A percentile compares a stretch with the other conserved stretches of the same genome.
Evolutionary conservation across 305 asterid genomes (phyloP).

Genomic region (Fraxinus greggii): DNA sequence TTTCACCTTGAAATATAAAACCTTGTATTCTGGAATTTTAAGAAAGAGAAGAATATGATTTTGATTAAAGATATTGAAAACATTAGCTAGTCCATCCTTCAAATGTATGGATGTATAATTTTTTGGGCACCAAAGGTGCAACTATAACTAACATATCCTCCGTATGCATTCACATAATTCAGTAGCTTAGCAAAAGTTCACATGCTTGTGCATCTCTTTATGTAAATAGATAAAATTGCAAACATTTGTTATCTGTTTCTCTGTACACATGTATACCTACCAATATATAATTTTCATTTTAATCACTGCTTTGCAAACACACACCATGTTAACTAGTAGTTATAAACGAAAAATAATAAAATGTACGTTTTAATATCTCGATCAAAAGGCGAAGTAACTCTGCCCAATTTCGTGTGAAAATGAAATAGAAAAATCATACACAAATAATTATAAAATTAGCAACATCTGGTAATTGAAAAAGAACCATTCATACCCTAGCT

Average conservation of each 20-base stretch:
- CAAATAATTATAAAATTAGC: not conserved
- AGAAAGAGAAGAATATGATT: not conserved
- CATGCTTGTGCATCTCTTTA: not conserved
- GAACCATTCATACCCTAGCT: not conserved
- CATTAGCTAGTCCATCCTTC: not conserved
- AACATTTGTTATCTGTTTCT: not conserved
- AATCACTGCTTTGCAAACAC: not conserved
- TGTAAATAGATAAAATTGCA: not conserved
- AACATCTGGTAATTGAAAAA: not conserved
- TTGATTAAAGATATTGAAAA: not conserved
- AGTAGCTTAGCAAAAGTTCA: not conserved
- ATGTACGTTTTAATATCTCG: not conserved
- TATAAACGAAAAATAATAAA: not conserved
- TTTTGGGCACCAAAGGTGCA: not conserved
- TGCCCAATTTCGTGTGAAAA: not conserved
- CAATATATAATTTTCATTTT: not conserved
- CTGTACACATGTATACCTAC: not conserved
- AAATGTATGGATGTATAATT: not conserved
- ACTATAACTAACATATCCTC: not conserved
- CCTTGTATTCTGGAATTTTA: not conserved
- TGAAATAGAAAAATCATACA: not conserved
- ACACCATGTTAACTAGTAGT: not conserved
- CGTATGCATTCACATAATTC: not conserved
- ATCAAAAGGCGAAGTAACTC: not conserved
- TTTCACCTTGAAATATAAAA: not conserved